Conservation (phyloP, 148 eudicot species). For the Chenopodium album region DNA sequence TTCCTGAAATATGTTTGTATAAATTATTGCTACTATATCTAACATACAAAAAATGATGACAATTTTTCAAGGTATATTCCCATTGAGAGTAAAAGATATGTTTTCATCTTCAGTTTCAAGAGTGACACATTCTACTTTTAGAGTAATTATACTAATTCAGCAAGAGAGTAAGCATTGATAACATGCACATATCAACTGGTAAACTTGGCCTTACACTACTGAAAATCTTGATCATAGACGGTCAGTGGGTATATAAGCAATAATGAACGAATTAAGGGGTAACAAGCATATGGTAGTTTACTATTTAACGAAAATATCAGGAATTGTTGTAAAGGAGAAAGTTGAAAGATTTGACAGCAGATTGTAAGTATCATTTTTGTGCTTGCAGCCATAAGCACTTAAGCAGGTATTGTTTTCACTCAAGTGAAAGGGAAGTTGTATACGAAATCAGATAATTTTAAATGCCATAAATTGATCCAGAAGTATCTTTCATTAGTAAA, state of each 20-base stretch:
- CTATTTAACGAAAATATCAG: too few species aligned
- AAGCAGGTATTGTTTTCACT: too few species aligned
- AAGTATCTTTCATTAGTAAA: too few species aligned
- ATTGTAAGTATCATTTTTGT: background rate
- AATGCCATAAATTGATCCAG: too few species aligned
- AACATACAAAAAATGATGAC: background rate
- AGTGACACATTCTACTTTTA: background rate
- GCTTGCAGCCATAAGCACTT: too few species aligned
- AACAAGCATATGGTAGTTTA: background rate
- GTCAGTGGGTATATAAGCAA: background rate
- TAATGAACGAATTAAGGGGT: background rate
- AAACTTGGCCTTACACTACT: background rate
- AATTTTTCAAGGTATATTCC: background rate
- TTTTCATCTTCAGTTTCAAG: background rate
- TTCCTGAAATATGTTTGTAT: constrained; percentile 44
- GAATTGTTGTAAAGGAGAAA: background rate
- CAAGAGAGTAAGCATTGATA: background rate
- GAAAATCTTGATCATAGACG: background rate
- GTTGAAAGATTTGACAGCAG: background rate
- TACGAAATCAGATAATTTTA: too few species aligned
- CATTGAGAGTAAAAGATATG: background rate
- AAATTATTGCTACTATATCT: background rate
- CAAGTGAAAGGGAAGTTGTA: too few species aligned
- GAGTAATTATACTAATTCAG: background rate
- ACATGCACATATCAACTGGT: background rate